Evolutionary conservation across 2,329 filamentous ascomycete species (phyloP).

Genomic region (Aspergillus sp.): DNA sequence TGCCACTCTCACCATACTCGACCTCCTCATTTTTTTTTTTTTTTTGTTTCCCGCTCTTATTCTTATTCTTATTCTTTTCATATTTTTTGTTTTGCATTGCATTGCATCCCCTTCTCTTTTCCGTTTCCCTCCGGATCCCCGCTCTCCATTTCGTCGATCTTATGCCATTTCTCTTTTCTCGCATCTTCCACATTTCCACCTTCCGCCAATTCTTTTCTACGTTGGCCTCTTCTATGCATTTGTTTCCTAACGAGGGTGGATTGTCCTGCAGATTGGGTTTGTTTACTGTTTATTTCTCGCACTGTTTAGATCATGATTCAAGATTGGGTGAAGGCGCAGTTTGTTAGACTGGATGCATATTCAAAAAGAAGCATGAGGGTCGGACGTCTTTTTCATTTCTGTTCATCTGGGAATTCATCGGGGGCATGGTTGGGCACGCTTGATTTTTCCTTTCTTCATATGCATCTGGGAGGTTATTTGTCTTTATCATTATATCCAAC

Average conservation of each 20-base stretch:
- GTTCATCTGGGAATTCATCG: conserved; percentile 17
- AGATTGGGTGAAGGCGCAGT: conserved; percentile 31
- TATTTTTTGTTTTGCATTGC: conserved; percentile 17
- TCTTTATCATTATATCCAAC: conserved; percentile 17
- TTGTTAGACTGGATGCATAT: conserved; percentile 39
- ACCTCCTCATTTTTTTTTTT: conserved; percentile 8
- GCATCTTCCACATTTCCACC: neutral
- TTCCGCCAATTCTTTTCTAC: neutral
- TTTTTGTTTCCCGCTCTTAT: conserved; percentile 16
- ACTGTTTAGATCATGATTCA: conserved; percentile 24
- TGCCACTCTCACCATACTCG: neutral
- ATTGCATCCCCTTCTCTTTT: conserved; percentile 4
- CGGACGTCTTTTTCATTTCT: conserved; percentile 16
- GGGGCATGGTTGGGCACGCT: conserved; percentile 30
- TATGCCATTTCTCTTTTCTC: conserved; percentile 1
- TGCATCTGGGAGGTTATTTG: conserved; percentile 39
- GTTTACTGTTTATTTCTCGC: conserved; percentile 8
- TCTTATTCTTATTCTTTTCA: conserved; percentile 10
- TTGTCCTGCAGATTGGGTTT: neutral
- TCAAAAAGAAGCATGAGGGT: conserved; percentile 29
- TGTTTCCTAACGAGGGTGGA: neutral
- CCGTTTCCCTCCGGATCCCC: too few relatives aligned
- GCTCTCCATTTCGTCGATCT: too few relatives aligned
- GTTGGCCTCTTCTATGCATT: neutral
- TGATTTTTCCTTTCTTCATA: conserved; percentile 21